Evolutionary conservation across 2,329 filamentous ascomycete species (phyloP), one percentile per base, ranked within the genome.

Genomic region (Hypomyces perniciosus): DNA sequence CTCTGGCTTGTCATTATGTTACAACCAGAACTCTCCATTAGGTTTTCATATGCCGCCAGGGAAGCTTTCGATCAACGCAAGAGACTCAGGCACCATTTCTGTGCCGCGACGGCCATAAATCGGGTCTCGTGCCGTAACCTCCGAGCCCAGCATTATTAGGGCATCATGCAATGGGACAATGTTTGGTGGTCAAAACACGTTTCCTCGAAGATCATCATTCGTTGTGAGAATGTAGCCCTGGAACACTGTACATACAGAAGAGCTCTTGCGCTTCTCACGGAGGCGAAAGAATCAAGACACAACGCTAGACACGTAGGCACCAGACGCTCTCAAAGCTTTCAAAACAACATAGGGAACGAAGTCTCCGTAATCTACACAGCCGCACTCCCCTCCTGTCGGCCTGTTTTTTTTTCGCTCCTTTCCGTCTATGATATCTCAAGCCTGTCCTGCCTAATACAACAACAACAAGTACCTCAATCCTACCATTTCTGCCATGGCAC

Each of bases 361-460:
- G 60, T 63, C 61, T 62, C 61, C 62, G 61, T 72, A 70, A 67
- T 73, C 70, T 74, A 73, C 71, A 73, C 61, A 62, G 60, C 58
- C 56, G 44, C 49, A 38, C 55, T 52, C 48, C 51, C 42, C 49
- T 54, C 44, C 44, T 48, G 44, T 56, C 54, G 51, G 56, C 48
- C 44, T 46, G 43, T 57, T 57, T 29, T 52, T 52, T 55, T 61
- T 20, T 20, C 44, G 44, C 51, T 51, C 51, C 46, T 35, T 51
- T 44, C 46, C 47, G 27, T 56, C 51, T 54, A 59, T 56, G 50
- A 48, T 38, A 44, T 51, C 56, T 29, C 26, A 28, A 29, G 28
- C 41, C 41, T 29, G 6, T 29, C 46, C 46, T 58, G 54, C 57
- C 56, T 57, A 50, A 55, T 61, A 64, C 60, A 59, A 54, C 12